phyloP scores from a whole-genome alignment of 1,139 yeast genomes.

The Blastobotrys elegans region DNA sequence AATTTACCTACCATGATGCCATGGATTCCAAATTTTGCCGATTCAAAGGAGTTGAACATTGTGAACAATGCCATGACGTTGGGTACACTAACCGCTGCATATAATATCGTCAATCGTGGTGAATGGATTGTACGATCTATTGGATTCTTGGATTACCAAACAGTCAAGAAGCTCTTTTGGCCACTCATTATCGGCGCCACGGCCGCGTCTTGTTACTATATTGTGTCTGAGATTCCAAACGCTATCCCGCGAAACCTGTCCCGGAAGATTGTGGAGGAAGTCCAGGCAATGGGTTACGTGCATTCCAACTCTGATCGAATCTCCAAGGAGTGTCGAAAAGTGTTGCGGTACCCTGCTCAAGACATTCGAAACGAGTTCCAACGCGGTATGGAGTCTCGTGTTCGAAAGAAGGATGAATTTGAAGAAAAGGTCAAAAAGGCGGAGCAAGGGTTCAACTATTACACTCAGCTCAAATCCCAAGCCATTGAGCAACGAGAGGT shows the following conservation, averaged over 20 bases:
- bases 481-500: conserved; percentile 25
- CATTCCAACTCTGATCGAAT: conserved; percentile 74
- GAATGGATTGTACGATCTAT: conserved; percentile 25
- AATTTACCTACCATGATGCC: conserved; percentile 20
- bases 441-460: conserved; percentile 55
- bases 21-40: background rate
- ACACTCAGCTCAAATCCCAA: conserved; percentile 46
- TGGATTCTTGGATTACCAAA: conserved; percentile 19
- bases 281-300: conserved; percentile 66
- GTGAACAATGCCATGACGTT: conserved; percentile 37
- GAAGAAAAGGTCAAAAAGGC: conserved; percentile 54
- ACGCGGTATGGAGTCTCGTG: conserved; percentile 57
- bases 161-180: conserved; percentile 37
- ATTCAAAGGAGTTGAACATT: conserved; percentile 17
- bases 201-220: conserved; percentile 58
- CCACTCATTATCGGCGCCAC: conserved; percentile 51
- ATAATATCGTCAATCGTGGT: conserved; percentile 30
- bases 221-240: conserved; percentile 76
- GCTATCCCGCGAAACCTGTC: conserved; percentile 86
- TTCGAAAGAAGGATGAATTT: conserved; percentile 53
- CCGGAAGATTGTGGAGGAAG: conserved; percentile 57
- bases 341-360: conserved; percentile 73
- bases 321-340: conserved; percentile 76
- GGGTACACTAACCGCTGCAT: conserved; percentile 37
- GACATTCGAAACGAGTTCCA: conserved; percentile 80